Evolutionary conservation across 2,329 filamentous ascomycete genomes (phyloP).

Genomic region (Penicillium sp.): DNA sequence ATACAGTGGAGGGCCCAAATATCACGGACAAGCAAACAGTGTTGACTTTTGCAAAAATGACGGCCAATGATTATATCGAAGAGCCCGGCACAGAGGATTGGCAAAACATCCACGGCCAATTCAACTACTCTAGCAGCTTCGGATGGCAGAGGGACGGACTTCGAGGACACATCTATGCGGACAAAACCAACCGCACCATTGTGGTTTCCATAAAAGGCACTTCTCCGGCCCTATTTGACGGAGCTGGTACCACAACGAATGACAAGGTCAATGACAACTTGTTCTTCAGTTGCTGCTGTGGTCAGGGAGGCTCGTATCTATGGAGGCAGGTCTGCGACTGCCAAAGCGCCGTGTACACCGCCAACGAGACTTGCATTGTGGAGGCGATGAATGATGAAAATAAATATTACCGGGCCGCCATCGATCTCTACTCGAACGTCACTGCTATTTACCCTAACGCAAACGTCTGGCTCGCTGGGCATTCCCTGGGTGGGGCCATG

Average conservation of each 20-base stretch:
- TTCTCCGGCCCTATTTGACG: constrained; percentile 87
- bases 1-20: constrained; percentile 77
- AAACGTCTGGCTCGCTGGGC: constrained; percentile 86
- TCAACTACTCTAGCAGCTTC: constrained; percentile 86
- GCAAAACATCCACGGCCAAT: constrained; percentile 76
- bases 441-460: constrained; percentile 83
- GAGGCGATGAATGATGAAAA: constrained; percentile 78
- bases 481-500: constrained; percentile 89
- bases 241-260: constrained; percentile 94
- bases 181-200: constrained; percentile 81
- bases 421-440: constrained; percentile 89
- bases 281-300: constrained; percentile 97
- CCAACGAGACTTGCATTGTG: constrained; percentile 87
- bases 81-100: constrained; percentile 74
- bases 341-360: constrained; percentile 81
- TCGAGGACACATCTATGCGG: constrained; percentile 88
- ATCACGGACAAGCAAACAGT: constrained; percentile 84
- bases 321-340: constrained; percentile 95
- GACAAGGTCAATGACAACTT: constrained; percentile 98
- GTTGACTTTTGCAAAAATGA: constrained; percentile 82
- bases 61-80: constrained; percentile 84
- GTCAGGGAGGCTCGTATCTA: constrained; percentile 84
- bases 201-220: constrained; percentile 94
- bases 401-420: constrained; percentile 85
- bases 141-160: constrained; percentile 90